Conservation (phyloP, 2,329 filamentous ascomycete genomes). For the Monilinia fructigena region DNA sequence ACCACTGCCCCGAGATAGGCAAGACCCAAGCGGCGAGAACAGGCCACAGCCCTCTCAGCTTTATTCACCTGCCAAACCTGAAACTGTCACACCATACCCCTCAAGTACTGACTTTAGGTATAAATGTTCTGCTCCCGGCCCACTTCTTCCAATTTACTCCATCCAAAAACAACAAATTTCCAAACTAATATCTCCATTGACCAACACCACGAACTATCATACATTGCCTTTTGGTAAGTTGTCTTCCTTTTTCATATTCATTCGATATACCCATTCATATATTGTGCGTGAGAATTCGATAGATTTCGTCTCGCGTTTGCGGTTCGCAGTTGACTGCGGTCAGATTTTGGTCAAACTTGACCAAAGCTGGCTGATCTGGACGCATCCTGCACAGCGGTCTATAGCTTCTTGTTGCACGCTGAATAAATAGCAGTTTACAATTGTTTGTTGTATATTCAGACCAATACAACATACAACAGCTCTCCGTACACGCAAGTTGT, state of each 20-base stretch:
- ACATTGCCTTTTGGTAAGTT: conserved; percentile 1
- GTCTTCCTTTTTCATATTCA: neutral
- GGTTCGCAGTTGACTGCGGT: neutral
- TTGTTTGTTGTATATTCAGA: neutral
- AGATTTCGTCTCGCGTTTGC: neutral
- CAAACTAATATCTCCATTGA: neutral
- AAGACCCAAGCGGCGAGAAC: neutral
- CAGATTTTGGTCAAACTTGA: neutral
- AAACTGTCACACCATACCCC: neutral
- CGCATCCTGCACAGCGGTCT: neutral
- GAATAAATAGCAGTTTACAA: neutral
- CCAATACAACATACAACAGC: neutral
- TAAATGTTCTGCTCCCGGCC: neutral
- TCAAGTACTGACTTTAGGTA: neutral
- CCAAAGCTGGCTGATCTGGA: neutral
- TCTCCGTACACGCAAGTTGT: neutral
- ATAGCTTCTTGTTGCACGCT: neutral
- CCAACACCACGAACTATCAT: neutral
- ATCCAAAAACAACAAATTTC: neutral
- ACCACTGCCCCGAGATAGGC: neutral
- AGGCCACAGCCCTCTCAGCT: neutral
- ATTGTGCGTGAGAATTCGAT: neutral
- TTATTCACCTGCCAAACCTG: neutral
- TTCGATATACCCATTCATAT: neutral
- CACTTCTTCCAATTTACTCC: neutral